Conservation (phyloP, 106 monocot genomes). For the Alisma plantagoaquatica region DNA sequence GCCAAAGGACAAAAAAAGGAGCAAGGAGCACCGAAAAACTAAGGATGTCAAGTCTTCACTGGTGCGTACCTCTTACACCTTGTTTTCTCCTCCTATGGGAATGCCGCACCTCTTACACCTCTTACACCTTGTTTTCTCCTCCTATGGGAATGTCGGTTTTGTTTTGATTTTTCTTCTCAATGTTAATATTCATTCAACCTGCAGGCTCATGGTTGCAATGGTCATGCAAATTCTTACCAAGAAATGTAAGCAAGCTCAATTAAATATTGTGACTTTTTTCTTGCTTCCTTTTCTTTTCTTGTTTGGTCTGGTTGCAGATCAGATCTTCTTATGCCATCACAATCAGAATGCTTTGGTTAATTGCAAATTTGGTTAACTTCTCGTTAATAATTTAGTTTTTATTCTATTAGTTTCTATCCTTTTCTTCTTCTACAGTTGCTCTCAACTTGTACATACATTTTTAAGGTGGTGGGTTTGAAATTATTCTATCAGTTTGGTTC, state of each 20-base stretch:
- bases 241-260: constrained; percentile 38
- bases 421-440: too few species aligned
- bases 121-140: constrained; percentile 1
- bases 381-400: background rate
- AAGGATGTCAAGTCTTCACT: constrained; percentile 57
- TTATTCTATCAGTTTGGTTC: too few species aligned
- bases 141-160: too few species aligned
- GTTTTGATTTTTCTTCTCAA: background rate
- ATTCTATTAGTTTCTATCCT: too few species aligned
- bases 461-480: too few species aligned
- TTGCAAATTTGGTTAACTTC: background rate
- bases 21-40: constrained; percentile 53
- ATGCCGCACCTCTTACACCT: background rate
- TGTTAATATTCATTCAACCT: constrained; percentile 5
- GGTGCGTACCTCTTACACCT: background rate
- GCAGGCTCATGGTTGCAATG: constrained; percentile 35
- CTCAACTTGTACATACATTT: too few species aligned
- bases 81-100: too few species aligned
- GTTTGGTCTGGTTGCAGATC: too few species aligned
- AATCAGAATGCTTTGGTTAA: background rate
- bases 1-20: constrained; percentile 77
- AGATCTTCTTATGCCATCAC: background rate
- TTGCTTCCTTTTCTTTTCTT: background rate
- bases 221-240: constrained; percentile 16
- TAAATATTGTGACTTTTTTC: constrained; percentile 29